Percentiles rank a stretch among this genome's conserved stretches.
These are phyloP conservation scores for Croton laevigatus DNA, from an alignment of 441 rosid genomes.

Conservation along the genomic window DNA sequence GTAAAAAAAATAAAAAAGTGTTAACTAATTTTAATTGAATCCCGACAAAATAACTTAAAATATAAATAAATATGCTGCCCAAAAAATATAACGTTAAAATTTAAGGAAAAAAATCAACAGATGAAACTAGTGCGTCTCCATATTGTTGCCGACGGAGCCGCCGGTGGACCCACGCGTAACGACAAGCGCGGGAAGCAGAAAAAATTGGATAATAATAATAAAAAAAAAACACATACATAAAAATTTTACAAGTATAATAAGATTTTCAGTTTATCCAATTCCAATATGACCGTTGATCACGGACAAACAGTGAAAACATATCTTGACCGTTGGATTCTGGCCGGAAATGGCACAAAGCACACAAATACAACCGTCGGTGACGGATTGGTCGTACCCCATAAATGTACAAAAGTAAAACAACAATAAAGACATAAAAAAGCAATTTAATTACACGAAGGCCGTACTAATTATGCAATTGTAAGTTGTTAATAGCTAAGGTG, in stretches of 20 bases:
- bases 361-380: slow-evolving; percentile 9
- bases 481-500: neutral
- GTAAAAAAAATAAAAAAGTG: too few relatives aligned
- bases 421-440: neutral
- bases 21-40: too few relatives aligned
- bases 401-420: neutral
- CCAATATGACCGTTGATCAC: slow-evolving; percentile 34
- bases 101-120: neutral
- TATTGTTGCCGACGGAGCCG: slow-evolving; percentile 31
- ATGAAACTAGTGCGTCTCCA: slow-evolving; percentile 28
- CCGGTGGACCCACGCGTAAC: slow-evolving; percentile 33
- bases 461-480: neutral
- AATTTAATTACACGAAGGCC: neutral
- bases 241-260: neutral
- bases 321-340: slow-evolving; percentile 16
- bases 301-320: slow-evolving; percentile 22
- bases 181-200: slow-evolving; percentile 19
- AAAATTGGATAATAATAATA: neutral
- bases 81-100: neutral
- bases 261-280: neutral
- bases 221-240: neutral
- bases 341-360: neutral
- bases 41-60: too few relatives aligned
- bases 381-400: neutral
- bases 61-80: too few relatives aligned